Conservation (phyloP, 345 rosid species). For the Acer saccharum region DNA sequence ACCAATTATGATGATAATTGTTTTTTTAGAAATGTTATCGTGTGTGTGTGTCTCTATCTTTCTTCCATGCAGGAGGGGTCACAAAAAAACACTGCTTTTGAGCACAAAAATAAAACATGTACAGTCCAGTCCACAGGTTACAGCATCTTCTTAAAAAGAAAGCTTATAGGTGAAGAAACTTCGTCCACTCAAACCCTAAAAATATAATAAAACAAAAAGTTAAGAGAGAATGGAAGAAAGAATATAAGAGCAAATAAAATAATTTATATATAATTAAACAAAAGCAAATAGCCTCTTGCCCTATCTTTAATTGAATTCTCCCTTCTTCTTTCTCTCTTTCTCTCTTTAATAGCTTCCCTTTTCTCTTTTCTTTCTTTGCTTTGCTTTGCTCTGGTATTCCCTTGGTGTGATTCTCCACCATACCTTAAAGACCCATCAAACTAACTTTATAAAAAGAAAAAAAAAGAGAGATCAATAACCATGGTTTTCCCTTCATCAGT, state of each 20-base stretch:
- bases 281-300: constrained; percentile 20
- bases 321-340: constrained; percentile 31
- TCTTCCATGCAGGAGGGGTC: constrained; percentile 35
- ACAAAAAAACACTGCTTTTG: constrained; percentile 21
- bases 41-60: constrained; percentile 14
- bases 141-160: constrained; percentile 34
- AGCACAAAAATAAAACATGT: constrained; percentile 30
- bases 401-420: constrained; percentile 71
- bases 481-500: constrained; percentile 68
- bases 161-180: constrained; percentile 60
- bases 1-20: constrained; percentile 16
- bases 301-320: constrained; percentile 18
- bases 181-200: constrained; percentile 72
- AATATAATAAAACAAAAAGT: constrained; percentile 51
- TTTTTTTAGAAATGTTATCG: neutral
- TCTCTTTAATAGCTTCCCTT: constrained; percentile 31
- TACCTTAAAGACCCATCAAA: constrained; percentile 59
- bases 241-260: constrained; percentile 15
- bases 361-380: constrained; percentile 48
- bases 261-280: constrained; percentile 4
- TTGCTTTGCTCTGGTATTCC: constrained; percentile 44
- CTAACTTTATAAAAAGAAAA: constrained; percentile 65
- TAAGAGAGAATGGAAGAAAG: constrained; percentile 34
- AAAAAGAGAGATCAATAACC: constrained; percentile 36
- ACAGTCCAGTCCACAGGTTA: constrained; percentile 13